Percentiles rank a stretch among this genome's conserved stretches.
These are phyloP conservation scores for Pleomassaria siparia DNA, from an alignment of 2,329 filamentous ascomycete genomes.

Conservation along the genomic window DNA sequence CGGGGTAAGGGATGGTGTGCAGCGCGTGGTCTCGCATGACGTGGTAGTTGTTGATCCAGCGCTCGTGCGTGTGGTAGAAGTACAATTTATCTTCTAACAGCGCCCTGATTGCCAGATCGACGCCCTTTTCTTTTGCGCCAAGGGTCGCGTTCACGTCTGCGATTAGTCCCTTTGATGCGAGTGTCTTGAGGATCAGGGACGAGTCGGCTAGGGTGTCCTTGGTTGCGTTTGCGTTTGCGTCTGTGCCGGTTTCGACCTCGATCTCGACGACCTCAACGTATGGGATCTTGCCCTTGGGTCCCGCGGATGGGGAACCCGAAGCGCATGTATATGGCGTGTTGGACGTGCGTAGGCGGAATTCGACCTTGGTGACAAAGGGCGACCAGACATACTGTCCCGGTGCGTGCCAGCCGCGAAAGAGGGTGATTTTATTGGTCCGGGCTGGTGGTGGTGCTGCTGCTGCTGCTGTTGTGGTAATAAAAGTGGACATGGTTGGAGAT, in stretches of 20 bases:
- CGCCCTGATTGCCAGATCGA: conserved; percentile 56
- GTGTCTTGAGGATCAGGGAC: conserved; percentile 53
- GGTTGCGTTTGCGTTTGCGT: conserved; percentile 10
- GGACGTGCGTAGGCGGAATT: conserved; percentile 61
- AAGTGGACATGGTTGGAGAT: too few relatives aligned
- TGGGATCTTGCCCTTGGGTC: conserved; percentile 62
- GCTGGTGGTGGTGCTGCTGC: too few relatives aligned
- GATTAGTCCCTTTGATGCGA: conserved; percentile 48
- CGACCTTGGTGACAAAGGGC: conserved; percentile 64
- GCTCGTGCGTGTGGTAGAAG: conserved; percentile 58
- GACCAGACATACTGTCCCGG: conserved; percentile 56
- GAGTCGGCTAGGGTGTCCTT: conserved; percentile 52
- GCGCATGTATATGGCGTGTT: conserved; percentile 50
- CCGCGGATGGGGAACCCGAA: conserved; percentile 46
- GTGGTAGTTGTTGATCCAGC: conserved; percentile 63
- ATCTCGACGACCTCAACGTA: conserved; percentile 48
- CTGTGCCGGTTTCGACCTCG: conserved; percentile 8
- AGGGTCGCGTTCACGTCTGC: conserved; percentile 54
- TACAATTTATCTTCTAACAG: conserved; percentile 63
- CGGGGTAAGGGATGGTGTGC: conserved; percentile 52
- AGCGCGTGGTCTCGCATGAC: conserved; percentile 58
- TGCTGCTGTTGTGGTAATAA: too few relatives aligned
- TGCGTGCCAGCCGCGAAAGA: conserved; percentile 55
- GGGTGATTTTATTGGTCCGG: conserved; percentile 32
- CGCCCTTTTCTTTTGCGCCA: conserved; percentile 41